Base-by-base conservation (phyloP, 225 moss, liverwort and hornwort species). In the Marchantia paleacea region DNA sequence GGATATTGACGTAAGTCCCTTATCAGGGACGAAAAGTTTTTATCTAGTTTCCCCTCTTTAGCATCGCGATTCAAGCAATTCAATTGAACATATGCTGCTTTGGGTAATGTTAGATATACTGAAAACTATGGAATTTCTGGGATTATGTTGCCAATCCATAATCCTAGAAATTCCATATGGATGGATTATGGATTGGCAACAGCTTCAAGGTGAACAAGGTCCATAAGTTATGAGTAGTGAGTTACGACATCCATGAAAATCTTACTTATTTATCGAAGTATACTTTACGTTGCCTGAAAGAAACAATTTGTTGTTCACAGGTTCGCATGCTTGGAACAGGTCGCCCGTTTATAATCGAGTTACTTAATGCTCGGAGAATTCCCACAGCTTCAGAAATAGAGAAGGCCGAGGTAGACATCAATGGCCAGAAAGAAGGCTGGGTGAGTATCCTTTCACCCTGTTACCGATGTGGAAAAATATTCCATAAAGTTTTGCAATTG, bases 311-410 rank as follows among this genome's bases (percentile, higher is more conserved):
- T 83, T 85, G 50, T 75, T 39, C 20, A 30, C 81, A 97, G 97
- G 97, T 99, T 81, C 95, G 97, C 72, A 99, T 99, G 97, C 91
- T 99, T 60, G 97, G 97, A 71, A 87, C 86, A 78, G 97, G 97
- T 49, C 89, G 97, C 55, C 97, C 97, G 16, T 99, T 99, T 73
- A 90, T 95, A 75, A 79, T 99, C 76, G 97, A 99, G 76, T 87
- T 99, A 72, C 78, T 84, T 75, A 99, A 99, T 89, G 97, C 97
- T 81, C 90, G 91, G 63, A 82, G 81, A 60, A 94, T 94, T 69
- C 93, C 93, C 61, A 83, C 88, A 63, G 73, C 78, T 20, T 77
- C 86, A 76, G 92, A 94, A 58, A 90, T 99, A 80, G 68, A 74
- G 28, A 88, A 90, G 81, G 86, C 95, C 54, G 90, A 95, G 82